Evolutionary conservation across 805 yeast genomes (phyloP), one percentile per base, ranked within the genome.

Genomic region (Metschnikowia kunwiensis): DNA sequence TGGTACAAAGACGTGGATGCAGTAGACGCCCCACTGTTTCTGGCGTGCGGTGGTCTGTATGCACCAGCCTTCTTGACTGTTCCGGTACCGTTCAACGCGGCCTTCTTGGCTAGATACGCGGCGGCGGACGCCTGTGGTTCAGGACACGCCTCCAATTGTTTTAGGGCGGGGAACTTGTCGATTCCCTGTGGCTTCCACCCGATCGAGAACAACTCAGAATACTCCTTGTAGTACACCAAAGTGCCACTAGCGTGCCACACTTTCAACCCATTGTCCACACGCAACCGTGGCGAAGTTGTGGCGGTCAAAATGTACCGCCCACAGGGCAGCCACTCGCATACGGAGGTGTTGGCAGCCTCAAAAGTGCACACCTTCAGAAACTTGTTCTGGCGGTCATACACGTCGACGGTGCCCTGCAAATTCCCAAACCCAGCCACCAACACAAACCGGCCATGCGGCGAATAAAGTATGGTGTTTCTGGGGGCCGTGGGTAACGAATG

Each of bases 351-450:
- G 29, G 96, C 68, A 10, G 97, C 98, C 55, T 86, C 86, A 54
- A 93, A 83, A 13, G 86, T 74, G 14, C 88, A 72, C 35, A 93
- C 77, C 60, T 86, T 85, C 38, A 72, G 65, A 60, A 88, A 91
- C 61, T 85, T 83, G 57, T 82, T 80, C 60, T 80, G 86, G 58
- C 97, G 84, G 68, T 93, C 98, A 57, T 88, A 80, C 43, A 93
- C 82, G 59, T 94, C 97, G 40, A 93, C 94, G 11, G 89, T 79
- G 43, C 99, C 99, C 68, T 91, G 97, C 59, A 93, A 75, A 63
- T 93, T 93, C 53, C 99, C 99, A 63, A 93, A 93, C 3, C 99
- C 99, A 7, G 96, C 97, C 44, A 89, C 91, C 43, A 93, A 70
- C 32, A 94, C 81, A 53, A 79, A 91, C 51, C 86, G 78, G 24